These are phyloP conservation scores for Boletus speciosus DNA, from an alignment of 768 basidiomycete species.

Conservation along the genomic window DNA sequence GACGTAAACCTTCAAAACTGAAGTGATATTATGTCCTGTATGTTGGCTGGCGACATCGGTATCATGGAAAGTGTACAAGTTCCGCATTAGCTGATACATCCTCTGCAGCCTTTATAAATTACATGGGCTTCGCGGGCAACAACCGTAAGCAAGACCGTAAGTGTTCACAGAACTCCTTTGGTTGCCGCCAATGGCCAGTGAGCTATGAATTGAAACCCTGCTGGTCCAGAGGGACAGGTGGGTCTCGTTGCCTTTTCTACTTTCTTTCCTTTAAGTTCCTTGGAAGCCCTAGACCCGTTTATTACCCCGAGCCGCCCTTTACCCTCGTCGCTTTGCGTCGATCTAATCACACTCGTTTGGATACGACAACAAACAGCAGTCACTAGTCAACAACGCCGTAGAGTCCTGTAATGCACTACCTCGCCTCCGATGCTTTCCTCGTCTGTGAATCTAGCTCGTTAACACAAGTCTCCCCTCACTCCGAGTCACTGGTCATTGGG, in stretches of 20 bases:
- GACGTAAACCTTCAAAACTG: background rate
- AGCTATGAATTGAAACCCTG: background rate
- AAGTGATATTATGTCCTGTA: background rate
- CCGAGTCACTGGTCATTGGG: constrained; percentile 57
- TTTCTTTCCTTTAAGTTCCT: background rate
- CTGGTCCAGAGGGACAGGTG: background rate
- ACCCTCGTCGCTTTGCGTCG: too few relatives aligned
- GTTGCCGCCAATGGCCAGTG: too few relatives aligned
- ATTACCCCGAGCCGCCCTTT: background rate
- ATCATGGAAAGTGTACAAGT: background rate
- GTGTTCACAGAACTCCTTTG: background rate
- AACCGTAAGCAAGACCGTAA: too few relatives aligned
- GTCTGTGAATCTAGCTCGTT: constrained; percentile 33
- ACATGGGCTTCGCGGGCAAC: background rate
- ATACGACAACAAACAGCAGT: too few relatives aligned
- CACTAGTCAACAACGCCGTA: too few relatives aligned
- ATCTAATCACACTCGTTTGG: too few relatives aligned
- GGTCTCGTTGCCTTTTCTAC: background rate
- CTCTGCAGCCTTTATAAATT: too few relatives aligned
- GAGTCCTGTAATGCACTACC: constrained; percentile 62
- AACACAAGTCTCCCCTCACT: background rate
- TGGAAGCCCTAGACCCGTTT: background rate
- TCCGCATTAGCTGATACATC: background rate
- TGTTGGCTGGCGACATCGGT: background rate
- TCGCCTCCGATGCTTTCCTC: constrained; percentile 24